Base-by-base conservation (phyloP, 306 rosid species). In the Echinosophora koreensis region DNA sequence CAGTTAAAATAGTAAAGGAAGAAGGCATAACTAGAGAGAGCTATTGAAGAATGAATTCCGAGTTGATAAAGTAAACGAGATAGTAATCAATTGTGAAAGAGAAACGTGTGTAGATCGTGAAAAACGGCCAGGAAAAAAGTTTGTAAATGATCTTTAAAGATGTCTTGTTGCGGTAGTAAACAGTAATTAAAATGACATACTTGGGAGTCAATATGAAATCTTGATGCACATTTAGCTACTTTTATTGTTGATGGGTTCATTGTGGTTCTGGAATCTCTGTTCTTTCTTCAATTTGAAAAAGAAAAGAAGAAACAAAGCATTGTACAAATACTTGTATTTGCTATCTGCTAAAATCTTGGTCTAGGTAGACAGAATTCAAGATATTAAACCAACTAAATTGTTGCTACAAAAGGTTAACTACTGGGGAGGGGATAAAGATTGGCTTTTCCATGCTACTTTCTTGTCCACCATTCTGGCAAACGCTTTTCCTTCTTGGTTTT, bases 401-500 rank as follows among this genome's bases (percentile, higher is more conserved):
- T 57, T 74, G 66, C 75, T 84, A 86, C 60, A 77, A 69, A 56
- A 85, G 90, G 63, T 71, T 88, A 64, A 75, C 76, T 27, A 78
- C 77, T 6, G 94, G 89, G 27, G 94, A 86, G 58, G 92, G 18
- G 52, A 65, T 84, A 57, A 92, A 86, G 68, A 89, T 32, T 4
- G 90, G 85, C 82, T 80, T 92, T 71, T 87, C 92, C 58, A 57
- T 71, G 77, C 51, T 57, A 80, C 66, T 68, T 46, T 82, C 79
- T 44, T 83, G 87, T n/a, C 47, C 80, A 51, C 63, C 82, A 18
- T 66, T 89, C 6, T 80, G 86, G 71, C 92, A 87, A 42, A 88
- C 63, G 71, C 95, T 91, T 80, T 93, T 93, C 62, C 98, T 85
- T 80, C 98, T 91, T 3, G 98, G 97, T 83, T 93, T 89, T 37